These are phyloP conservation scores for Ustilago shanxiensis DNA, from an alignment of 1,284 basidiomycete genomes.

Conservation along the genomic window DNA sequence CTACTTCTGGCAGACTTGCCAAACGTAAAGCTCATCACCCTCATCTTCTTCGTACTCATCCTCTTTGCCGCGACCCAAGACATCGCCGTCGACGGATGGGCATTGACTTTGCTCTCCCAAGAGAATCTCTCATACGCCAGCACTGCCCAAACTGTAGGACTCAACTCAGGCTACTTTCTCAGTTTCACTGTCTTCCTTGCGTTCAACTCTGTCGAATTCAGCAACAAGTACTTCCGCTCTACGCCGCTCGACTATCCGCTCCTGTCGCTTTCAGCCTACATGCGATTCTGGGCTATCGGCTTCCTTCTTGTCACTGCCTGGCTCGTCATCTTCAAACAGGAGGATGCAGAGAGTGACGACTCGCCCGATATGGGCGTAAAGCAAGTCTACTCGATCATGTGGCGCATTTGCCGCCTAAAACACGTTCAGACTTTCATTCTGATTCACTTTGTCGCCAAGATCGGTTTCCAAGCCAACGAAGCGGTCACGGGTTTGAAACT, in stretches of 20 bases:
- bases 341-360: constrained; percentile 73
- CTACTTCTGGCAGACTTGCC: constrained; percentile 84
- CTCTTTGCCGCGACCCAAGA: constrained; percentile 99
- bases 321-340: constrained; percentile 88
- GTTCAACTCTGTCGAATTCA: constrained; percentile 92
- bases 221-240: constrained; percentile 80
- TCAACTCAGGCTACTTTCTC: constrained; percentile 95
- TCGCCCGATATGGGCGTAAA: constrained; percentile 87
- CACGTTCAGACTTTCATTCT: constrained; percentile 91
- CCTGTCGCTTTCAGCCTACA: constrained; percentile 83
- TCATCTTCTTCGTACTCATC: constrained; percentile 86
- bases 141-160: constrained; percentile 96
- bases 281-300: constrained; percentile 86
- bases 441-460: constrained; percentile 91
- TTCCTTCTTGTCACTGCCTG: constrained; percentile 88
- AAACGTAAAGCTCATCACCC: constrained; percentile 84
- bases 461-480: constrained; percentile 96
- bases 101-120: constrained; percentile 92
- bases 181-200: constrained; percentile 98
- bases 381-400: constrained; percentile 93
- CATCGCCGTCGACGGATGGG: constrained; percentile 99
- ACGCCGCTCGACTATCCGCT: constrained; percentile 80
- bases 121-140: constrained; percentile 96
- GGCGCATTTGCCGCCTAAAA: constrained; percentile 89
- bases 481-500: constrained; percentile 92